phyloP scores from a whole-genome alignment of 2,329 filamentous ascomycete species.

The Aureobasidium subglaciale region DNA sequence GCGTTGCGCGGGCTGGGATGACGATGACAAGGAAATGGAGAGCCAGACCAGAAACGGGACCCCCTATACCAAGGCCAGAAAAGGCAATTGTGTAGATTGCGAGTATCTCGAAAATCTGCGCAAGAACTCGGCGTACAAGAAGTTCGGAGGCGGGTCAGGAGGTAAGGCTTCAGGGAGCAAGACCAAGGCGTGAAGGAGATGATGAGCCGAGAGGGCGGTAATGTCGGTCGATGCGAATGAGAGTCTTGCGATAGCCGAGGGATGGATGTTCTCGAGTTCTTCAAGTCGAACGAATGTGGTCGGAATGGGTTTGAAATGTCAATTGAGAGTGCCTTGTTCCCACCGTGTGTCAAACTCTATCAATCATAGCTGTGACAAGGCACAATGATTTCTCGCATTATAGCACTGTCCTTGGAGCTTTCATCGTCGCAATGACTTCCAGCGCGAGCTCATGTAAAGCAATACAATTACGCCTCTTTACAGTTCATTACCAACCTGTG shows the following conservation, averaged over 20 bases:
- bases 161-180: not conserved
- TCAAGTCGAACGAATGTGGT: too few species aligned
- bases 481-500: too few species aligned
- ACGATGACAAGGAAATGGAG: not conserved
- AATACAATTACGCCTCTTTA: too few species aligned
- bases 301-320: too few species aligned
- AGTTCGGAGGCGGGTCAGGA: not conserved
- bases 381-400: too few species aligned
- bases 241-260: not conserved
- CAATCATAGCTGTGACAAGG: too few species aligned
- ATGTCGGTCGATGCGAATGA: not conserved
- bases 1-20: not conserved
- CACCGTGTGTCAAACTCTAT: too few species aligned
- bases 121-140: not conserved
- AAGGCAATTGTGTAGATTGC: not conserved
- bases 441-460: too few species aligned
- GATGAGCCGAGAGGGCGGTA: not conserved
- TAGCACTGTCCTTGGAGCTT: too few species aligned
- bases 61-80: not conserved
- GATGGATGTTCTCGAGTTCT: not conserved
- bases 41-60: not conserved
- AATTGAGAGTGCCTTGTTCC: too few species aligned
- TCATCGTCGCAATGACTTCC: too few species aligned
- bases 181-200: not conserved
- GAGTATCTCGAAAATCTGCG: not conserved